These are phyloP conservation scores for Gynochthodes officinalis DNA, from an alignment of 257 asterid genomes.

Conservation along the genomic window DNA sequence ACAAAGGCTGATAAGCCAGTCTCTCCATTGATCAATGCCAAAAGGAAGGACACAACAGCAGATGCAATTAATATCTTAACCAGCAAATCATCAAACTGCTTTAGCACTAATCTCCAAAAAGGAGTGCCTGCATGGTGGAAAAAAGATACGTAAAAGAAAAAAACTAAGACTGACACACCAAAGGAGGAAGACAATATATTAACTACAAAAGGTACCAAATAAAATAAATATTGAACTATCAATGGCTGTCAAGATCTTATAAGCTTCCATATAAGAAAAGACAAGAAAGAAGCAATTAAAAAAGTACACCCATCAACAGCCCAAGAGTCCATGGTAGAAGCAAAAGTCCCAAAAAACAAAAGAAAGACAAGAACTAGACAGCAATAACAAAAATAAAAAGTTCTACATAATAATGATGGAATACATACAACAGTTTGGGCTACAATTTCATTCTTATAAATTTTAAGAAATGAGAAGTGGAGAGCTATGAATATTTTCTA, in stretches of 20 bases:
- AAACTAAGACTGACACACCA: not conserved
- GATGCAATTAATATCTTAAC: conserved; percentile 95
- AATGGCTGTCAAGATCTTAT: not conserved
- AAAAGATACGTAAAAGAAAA: not conserved
- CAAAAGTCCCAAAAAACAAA: not conserved
- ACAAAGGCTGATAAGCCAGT: conserved; percentile 89
- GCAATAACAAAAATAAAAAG: not conserved
- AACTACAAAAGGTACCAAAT: not conserved
- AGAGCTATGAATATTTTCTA: not conserved
- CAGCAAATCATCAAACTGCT: conserved; percentile 97
- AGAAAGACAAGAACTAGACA: not conserved
- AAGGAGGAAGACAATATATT: not conserved
- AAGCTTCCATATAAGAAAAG: not conserved
- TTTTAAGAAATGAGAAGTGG: not conserved
- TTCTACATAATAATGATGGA: not conserved
- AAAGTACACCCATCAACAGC: not conserved
- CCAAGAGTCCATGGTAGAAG: not conserved
- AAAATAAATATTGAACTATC: not conserved
- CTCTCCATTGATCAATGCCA: conserved; percentile 97
- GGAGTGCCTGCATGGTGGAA: conserved; percentile 61
- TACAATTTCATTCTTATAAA: not conserved
- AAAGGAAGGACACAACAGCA: conserved; percentile 77
- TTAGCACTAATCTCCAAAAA: conserved; percentile 91
- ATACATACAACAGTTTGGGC: not conserved
- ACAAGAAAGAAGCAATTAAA: not conserved